phyloP scores from a whole-genome alignment of 2,329 filamentous ascomycete species.

The Epichloe baconii region DNA sequence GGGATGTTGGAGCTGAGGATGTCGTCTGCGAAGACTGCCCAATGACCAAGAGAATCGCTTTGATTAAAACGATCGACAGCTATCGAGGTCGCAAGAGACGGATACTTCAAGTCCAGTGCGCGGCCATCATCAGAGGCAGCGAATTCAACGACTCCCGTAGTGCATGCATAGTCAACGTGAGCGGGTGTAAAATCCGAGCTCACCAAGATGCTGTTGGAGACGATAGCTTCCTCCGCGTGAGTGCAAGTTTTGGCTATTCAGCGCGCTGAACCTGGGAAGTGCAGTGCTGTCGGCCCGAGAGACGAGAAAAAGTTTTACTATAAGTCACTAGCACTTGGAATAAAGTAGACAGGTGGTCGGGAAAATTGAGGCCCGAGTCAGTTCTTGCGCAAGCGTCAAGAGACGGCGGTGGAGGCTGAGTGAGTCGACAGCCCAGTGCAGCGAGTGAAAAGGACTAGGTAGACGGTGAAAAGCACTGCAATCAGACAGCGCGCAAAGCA shows the following conservation, averaged over 20 bases:
- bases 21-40: not conserved
- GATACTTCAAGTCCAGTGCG: constrained; percentile 1
- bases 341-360: not conserved
- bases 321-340: not conserved
- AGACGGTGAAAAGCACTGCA: not conserved
- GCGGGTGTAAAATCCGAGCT: not conserved
- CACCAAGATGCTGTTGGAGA: not conserved
- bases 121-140: constrained; percentile 2
- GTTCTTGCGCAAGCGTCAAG: not conserved
- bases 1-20: not conserved
- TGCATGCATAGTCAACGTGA: constrained; percentile 5
- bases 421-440: not conserved
- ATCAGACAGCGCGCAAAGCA: not conserved
- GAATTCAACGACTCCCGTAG: constrained; percentile 1
- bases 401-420: not conserved
- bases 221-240: not conserved
- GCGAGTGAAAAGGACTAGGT: not conserved
- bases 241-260: not conserved
- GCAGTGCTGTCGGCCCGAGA: not conserved
- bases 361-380: not conserved
- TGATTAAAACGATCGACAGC: not conserved
- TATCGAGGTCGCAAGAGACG: not conserved
- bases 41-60: not conserved
- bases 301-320: not conserved
- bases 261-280: not conserved